Conservation (phyloP, 73 alveolate species). For the Tetrahymena borealis region DNA sequence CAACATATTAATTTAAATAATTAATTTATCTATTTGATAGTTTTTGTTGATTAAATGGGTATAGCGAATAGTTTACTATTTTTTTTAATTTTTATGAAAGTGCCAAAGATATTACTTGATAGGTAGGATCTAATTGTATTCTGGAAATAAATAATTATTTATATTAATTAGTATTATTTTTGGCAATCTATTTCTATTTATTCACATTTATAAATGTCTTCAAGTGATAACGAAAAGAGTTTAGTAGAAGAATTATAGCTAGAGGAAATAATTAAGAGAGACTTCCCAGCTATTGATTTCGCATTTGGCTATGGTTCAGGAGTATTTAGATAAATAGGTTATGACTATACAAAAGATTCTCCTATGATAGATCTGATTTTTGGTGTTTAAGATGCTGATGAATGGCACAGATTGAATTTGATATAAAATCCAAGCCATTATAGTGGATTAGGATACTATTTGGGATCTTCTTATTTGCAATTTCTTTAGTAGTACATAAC, state of each 20-base stretch:
- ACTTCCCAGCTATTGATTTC: slow-evolving; percentile 7
- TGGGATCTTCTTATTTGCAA: slow-evolving; percentile 11
- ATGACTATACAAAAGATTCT: slow-evolving; percentile 12
- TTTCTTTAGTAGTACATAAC: slow-evolving; percentile 3
- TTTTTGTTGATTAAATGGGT: no score
- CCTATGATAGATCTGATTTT: slow-evolving; percentile 36
- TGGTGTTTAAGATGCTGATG: slow-evolving; percentile 18
- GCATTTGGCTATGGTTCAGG: slow-evolving; percentile 43
- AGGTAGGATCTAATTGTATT: no score
- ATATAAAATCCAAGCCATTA: slow-evolving; percentile 10
- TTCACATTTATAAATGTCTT: not conserved
- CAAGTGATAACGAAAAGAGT: not conserved
- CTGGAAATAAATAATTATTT: no score
- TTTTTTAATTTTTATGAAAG: no score
- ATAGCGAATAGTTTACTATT: no score
- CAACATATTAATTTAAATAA: not conserved
- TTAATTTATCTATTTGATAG: no score
- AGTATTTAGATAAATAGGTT: slow-evolving; percentile 19
- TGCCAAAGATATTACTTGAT: no score
- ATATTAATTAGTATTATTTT: no score
- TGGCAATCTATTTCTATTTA: no score
- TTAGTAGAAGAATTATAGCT: not conserved
- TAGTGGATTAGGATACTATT: slow-evolving; percentile 16
- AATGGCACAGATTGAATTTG: slow-evolving; percentile 23
- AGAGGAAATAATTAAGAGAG: not conserved